Evolutionary conservation across 2,329 filamentous ascomycete species (phyloP), one percentile per base, ranked within the genome.

Genomic region (Myriangium duriaei): DNA sequence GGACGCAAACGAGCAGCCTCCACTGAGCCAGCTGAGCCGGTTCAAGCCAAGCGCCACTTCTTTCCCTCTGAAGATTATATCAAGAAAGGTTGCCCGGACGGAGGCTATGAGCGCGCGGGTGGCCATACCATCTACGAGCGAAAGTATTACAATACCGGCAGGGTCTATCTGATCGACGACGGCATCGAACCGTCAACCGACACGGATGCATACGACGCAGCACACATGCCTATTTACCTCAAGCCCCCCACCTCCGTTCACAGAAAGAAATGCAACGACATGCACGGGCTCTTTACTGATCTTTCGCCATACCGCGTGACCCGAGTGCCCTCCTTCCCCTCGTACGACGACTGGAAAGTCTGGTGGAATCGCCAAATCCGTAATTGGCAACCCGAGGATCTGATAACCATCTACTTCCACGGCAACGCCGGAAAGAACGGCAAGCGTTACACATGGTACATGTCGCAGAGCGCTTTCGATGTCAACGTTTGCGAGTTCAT

Each of bases 391-490:
- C 13, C n/a, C 9, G 15, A 31, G 2, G 38, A 40, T 5, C 13
- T 40, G 14, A 40, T 40, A 13, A 29, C 34, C 7, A 40, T 40
- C 32, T 40, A 40, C 15, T 21, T 11, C 15, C 31, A 40, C 24
- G 38, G 38, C 2, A 29, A 18, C 5, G 38, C 38, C 21, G 38
- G 38, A 2, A 9, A 28, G 5, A 39, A 32, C 15, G 38, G 38
- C 7, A 11, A 4, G 9, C 17, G 32, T 7, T 40, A 40, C 18
- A 29, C 24, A 4, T 41, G 32, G 32, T 41, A 19, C 10, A 10
- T 28, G 4, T 14, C 4, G 11, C 12, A 30, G 31, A 28, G 19
- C n/a, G 5, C 6, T 4, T 15, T 14, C 17, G 4, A 13, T 5
- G 21, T 41, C 28, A 32, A 41, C 18, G 32, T 29, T 7, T 34